A percentile compares a stretch with the other conserved stretches of the same genome.
Conservation (phyloP, 2,329 filamentous ascomycete genomes). For the Fusarium mangiferae region DNA sequence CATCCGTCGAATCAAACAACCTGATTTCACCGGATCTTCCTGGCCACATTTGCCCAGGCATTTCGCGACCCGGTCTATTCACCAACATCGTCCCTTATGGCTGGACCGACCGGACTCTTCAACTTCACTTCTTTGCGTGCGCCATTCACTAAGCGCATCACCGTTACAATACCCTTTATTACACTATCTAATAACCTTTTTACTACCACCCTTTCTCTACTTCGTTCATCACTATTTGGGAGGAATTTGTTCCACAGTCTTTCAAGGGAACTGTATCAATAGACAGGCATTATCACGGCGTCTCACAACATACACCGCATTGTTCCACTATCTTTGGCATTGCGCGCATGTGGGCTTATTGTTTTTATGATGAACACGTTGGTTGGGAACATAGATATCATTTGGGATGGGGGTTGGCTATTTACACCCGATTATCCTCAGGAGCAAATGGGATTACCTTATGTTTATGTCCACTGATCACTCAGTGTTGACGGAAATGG, state of each 20-base stretch:
- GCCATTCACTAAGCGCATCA: slow-evolving; percentile 20
- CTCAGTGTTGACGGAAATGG: slow-evolving; percentile 44
- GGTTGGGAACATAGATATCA: slow-evolving; percentile 46
- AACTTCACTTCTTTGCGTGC: slow-evolving; percentile 38
- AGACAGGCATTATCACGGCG: slow-evolving; percentile 45
- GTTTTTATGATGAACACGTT: slow-evolving; percentile 43
- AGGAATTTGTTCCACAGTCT: slow-evolving; percentile 36
- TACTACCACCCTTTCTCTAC: slow-evolving; percentile 12
- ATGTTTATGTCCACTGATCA: slow-evolving; percentile 42
- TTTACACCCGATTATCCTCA: slow-evolving; percentile 23
- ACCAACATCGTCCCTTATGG: slow-evolving; percentile 34
- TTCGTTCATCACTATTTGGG: slow-evolving; percentile 36
- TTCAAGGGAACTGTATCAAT: slow-evolving; percentile 44
- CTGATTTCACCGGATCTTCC: slow-evolving; percentile 35
- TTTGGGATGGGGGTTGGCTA: slow-evolving; percentile 33
- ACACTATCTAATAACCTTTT: slow-evolving; percentile 39
- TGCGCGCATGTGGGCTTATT: slow-evolving; percentile 18
- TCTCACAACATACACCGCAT: slow-evolving; percentile 40
- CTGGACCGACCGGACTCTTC: slow-evolving; percentile 43
- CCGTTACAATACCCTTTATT: slow-evolving; percentile 39
- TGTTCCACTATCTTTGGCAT: slow-evolving; percentile 16
- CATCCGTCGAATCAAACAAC: slow-evolving; percentile 36
- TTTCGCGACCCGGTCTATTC: slow-evolving; percentile 18
- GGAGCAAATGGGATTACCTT: slow-evolving; percentile 36
- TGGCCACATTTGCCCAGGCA: slow-evolving; percentile 3